Evolutionary conservation across 2,329 filamentous ascomycete species (phyloP).

Genomic region (Trichoderma gracile): DNA sequence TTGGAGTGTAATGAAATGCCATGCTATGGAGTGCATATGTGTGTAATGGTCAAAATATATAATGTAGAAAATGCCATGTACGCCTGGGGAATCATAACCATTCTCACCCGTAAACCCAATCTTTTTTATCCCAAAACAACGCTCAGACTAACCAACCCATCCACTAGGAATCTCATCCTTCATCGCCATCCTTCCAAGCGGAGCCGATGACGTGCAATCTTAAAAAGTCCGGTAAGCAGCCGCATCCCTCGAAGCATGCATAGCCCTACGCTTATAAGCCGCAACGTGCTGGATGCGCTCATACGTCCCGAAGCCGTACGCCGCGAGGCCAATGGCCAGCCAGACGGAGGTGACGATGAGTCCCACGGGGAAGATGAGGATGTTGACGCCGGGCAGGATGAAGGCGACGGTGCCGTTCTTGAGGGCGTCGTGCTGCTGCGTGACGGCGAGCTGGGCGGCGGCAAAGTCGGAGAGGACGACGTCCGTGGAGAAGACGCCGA

Average conservation of each 20-base stretch:
- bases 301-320: constrained; percentile 65
- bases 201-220: too few relatives aligned
- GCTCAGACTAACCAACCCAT: background rate
- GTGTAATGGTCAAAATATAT: background rate
- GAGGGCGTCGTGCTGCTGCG: constrained; percentile 48
- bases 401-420: constrained; percentile 61
- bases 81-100: constrained; percentile 20
- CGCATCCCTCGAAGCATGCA: constrained; percentile 6
- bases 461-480: constrained; percentile 54
- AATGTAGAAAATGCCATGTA: constrained; percentile 6
- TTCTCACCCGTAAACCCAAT: constrained; percentile 4
- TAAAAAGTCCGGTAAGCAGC: constrained; percentile 13
- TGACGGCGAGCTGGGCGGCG: constrained; percentile 52
- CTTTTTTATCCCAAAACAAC: background rate
- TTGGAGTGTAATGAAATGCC: background rate
- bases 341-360: constrained; percentile 66
- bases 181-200: background rate
- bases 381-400: constrained; percentile 65
- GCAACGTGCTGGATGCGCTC: constrained; percentile 67
- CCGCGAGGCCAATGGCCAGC: constrained; percentile 56
- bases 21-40: background rate
- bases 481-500: constrained; percentile 66
- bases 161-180: background rate
- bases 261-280: constrained; percentile 52
- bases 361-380: constrained; percentile 70